A percentile compares a stretch with the other conserved stretches of the same genome.
phyloP scores from a whole-genome alignment of 2,329 filamentous ascomycete genomes.

The Trichophyton simii region DNA sequence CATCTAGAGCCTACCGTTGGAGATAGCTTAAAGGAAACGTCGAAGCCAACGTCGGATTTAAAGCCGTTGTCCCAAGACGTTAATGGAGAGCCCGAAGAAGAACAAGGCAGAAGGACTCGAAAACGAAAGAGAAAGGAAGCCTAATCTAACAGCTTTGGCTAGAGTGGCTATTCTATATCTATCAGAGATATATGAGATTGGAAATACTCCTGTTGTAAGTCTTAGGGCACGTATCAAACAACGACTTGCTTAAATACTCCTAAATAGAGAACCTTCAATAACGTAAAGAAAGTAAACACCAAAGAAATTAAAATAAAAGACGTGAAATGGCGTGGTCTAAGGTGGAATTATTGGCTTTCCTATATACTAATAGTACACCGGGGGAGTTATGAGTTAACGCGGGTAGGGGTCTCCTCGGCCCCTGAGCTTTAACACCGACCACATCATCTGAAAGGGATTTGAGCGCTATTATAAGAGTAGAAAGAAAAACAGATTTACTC shows the following conservation, averaged over 20 bases:
- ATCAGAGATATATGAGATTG: background rate
- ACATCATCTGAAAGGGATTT: background rate
- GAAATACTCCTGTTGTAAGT: background rate
- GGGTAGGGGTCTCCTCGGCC: background rate
- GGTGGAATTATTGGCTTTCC: constrained; percentile 3
- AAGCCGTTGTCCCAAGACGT: background rate
- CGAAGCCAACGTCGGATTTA: background rate
- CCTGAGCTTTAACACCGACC: background rate
- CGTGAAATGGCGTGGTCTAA: background rate
- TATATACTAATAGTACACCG: constrained; percentile 13
- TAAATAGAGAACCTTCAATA: no score
- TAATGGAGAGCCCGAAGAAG: background rate
- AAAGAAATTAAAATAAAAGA: background rate
- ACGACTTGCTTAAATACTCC: no score
- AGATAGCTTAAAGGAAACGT: background rate
- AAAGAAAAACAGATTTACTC: constrained; percentile 47
- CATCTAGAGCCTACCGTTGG: constrained; percentile 20
- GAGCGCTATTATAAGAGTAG: background rate
- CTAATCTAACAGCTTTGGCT: background rate
- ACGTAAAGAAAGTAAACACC: background rate
- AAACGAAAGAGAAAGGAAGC: background rate
- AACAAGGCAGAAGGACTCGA: background rate
- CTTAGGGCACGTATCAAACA: no score
- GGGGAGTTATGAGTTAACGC: background rate
- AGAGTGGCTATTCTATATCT: background rate